phyloP scores from a whole-genome alignment of 2,329 filamentous ascomycete genomes.

The Monilinia vaccinii-corymbosi region DNA sequence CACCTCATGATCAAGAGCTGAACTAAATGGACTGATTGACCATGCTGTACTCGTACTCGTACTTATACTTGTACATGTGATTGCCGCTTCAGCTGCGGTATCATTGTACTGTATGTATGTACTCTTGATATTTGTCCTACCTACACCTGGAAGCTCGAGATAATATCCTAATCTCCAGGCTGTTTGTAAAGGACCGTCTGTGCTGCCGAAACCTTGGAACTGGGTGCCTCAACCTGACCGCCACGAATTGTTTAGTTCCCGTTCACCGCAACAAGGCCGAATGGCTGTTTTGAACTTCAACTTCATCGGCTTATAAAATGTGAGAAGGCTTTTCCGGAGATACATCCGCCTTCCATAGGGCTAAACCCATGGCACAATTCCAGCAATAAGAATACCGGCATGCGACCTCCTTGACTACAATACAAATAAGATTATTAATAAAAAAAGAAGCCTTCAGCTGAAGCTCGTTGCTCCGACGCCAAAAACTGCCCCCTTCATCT shows the following conservation, averaged over 20 bases:
- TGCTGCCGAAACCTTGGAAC: neutral
- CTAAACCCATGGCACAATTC: neutral
- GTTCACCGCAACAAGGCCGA: neutral
- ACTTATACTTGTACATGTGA: no score
- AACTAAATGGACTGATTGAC: neutral
- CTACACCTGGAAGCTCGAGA: neutral
- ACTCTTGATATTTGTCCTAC: neutral
- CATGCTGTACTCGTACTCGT: no score
- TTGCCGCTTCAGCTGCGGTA: no score
- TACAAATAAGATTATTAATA: neutral
- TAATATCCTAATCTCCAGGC: neutral
- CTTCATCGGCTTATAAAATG: neutral
- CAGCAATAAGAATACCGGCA: neutral
- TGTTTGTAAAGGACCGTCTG: neutral
- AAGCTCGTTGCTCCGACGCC: no score
- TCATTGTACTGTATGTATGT: neutral
- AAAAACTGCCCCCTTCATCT: neutral
- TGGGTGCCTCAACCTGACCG: neutral
- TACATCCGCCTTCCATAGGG: neutral
- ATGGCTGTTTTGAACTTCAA: neutral
- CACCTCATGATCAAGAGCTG: neutral
- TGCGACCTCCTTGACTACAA: neutral
- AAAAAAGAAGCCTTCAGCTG: neutral
- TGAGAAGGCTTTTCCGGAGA: neutral
- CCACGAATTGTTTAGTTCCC: neutral